Evolutionary conservation across 768 basidiomycete genomes (phyloP), one percentile per base, ranked within the genome.

Genomic region (Tricholoma flavovirens): DNA sequence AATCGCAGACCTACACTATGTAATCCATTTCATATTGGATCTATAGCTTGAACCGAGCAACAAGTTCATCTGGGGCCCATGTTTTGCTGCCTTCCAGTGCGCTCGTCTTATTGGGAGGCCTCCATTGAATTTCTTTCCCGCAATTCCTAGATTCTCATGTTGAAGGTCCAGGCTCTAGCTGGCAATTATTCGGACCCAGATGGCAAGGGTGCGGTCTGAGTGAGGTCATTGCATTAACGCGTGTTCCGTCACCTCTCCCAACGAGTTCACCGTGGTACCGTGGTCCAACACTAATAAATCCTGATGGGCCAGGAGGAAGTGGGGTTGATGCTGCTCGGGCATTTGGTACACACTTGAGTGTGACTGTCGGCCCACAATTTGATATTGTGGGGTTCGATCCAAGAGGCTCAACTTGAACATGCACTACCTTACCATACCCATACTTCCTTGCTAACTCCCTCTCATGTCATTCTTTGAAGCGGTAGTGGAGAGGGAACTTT

Each of bases 81-180:
- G 70, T 58, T 67, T 65, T 51, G 17, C 51, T 5, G 56, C 60
- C 3, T 53, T 59, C 15, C 61, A 74, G 49, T 75, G 73, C 56
- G 66, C 71, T 49, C 64, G 69, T 33, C 64, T 75, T 4, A 64
- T 64, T 35, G 73, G 72, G 49, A 17, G 11, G 19, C 15, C 10
- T 32, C 5, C 12, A 11, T 19, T 19, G 19, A 22, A n/a, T 30
- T 9, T 21, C 17, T 15, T 11, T 30, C 32, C 14, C 29, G 11
- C 3, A 40, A n/a, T n/a, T n/a, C n/a, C n/a, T n/a, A n/a, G n/a
- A n/a, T n/a, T n/a, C n/a, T n/a, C n/a, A n/a, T n/a, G n/a, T n/a
- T n/a, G n/a, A 30, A 80, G 78, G 77, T 79, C 12, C 78, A n/a
- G n/a, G n/a, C 78, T 19, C 61, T 80, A n/a, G n/a, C n/a, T n/a